Base-by-base conservation (phyloP, 768 basidiomycete genomes). In the Gloeopeniophorella convolvens region DNA sequence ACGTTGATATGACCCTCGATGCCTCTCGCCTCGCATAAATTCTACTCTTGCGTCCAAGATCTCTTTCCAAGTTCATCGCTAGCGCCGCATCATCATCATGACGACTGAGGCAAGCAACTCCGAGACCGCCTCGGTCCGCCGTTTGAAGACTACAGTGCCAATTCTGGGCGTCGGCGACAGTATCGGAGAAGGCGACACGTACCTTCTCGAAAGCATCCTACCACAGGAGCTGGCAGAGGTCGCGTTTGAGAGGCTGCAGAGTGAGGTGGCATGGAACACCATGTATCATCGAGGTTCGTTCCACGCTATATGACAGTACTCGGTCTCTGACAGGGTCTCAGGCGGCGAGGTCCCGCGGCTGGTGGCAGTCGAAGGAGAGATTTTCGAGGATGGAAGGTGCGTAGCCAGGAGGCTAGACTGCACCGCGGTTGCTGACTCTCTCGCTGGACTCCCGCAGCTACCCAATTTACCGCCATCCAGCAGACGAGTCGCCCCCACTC, bases 391-490 rank as follows among this genome's bases (percentile, higher is more conserved):
- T 53, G 74, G 77, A 35, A 77, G 75, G 78, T 75, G 42, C 28
- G 61, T 23, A 10, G 21, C 10, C 9, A 15, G n/a, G n/a, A n/a
- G n/a, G 5, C 11, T 21, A 36, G 61, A 68, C 9, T 66, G 68
- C 1, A 2, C 63, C 12, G 70, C 72, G 52, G 45, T 36, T 41
- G 15, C 32, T 26, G 28, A 16, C 24, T 54, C 2, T 48, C 40
- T 50, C 41, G 40, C 27, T 56, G 48, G n/a, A 48, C 23, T 33
- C 21, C 18, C 21, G 6, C 51, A 87, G 84, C 59, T 81, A 79
- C 61, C 88, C 89, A 4, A 72, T 90, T 45, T 91, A 90, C 64
- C 80, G 89, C 28, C 86, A 89, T 62, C 89, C 89, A 12, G 78
- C 86, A 3, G 88, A 91, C 62, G 77, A 82, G 57, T 85, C 85